Base-by-base conservation (phyloP, 352 stramenopile species). In the Aphanomyces astaci region DNA sequence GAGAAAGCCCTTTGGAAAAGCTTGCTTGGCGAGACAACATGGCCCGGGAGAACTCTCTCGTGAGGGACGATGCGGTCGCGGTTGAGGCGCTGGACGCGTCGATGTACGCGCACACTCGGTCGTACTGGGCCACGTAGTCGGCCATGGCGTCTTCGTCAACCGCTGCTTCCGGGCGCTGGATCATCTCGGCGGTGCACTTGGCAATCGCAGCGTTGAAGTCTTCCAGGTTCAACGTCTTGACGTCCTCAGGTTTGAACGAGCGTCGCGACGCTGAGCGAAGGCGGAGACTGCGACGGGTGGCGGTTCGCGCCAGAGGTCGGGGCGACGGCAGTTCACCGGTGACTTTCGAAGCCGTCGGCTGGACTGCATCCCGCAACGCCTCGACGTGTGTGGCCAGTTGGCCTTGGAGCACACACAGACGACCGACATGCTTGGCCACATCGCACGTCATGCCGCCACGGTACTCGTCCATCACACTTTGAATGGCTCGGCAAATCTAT, bases 331-430 rank as follows among this genome's bases (percentile, higher is more conserved):
- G n/a, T n/a, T n/a, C n/a, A n/a, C n/a, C n/a, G n/a, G n/a, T n/a
- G n/a, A n/a, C n/a, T n/a, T n/a, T n/a, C n/a, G n/a, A n/a, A n/a
- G n/a, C n/a, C n/a, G n/a, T n/a, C n/a, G 25, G n/a, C 3, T 25
- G 3, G 17, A 68, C 51, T n/a, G 49, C 28, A 39, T 68, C 62
- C 10, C 62, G 62, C 1, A 68, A 27, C 3, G 62, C 51, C 25
- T 68, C 62, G 13, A 60, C 62, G 19, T 62, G 48, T 25, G 39
- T 59, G 11, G 62, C 62, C 17, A 68, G 45, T 31, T 68, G 28
- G 45, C 62, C 62, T 68, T 68, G 62, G 22, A 68, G 51, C 11
- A 59, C 62, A 43, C 62, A 68, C 10, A 68, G 45, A 1, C 59
- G 62, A 22, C 27, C 11, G 15, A 68, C 33, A 22, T 68, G 43